Percentiles rank a stretch among this genome's conserved stretches.
Conservation (phyloP, 2,329 filamentous ascomycete species). For the Penicillium palitans region DNA sequence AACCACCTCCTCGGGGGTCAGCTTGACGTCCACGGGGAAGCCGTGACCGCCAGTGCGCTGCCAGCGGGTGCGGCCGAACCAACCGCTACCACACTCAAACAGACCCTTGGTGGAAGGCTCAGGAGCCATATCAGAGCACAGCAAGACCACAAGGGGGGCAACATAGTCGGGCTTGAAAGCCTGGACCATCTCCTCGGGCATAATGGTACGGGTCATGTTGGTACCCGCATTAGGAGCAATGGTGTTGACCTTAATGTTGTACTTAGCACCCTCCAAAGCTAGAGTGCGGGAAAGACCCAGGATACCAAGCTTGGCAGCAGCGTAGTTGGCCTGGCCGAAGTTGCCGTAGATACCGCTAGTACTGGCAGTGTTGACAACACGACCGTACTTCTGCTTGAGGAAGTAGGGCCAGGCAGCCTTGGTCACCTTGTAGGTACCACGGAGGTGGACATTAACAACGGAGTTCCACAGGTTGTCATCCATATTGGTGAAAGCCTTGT, state of each 20-base stretch:
- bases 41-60: constrained; percentile 85
- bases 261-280: constrained; percentile 88
- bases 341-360: constrained; percentile 98
- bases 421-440: constrained; percentile 93
- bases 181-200: constrained; percentile 97
- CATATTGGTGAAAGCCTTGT: constrained; percentile 99
- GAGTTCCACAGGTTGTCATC: constrained; percentile 90
- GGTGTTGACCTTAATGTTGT: constrained; percentile 98
- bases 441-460: constrained; percentile 87
- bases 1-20: constrained; percentile 81
- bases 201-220: constrained; percentile 86
- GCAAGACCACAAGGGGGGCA: constrained; percentile 83
- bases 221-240: constrained; percentile 98
- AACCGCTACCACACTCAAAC: constrained; percentile 93
- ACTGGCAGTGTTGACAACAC: constrained; percentile 93
- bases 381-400: constrained; percentile 97
- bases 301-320: constrained; percentile 87
- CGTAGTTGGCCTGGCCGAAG: constrained; percentile 98
- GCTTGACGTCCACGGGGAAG: constrained; percentile 81
- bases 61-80: constrained; percentile 91
- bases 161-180: constrained; percentile 99
- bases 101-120: constrained; percentile 79
- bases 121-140: constrained; percentile 84
- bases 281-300: constrained; percentile 92
- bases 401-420: constrained; percentile 98